Conservation (phyloP, 768 basidiomycete species). For the Hericium alpestre region DNA sequence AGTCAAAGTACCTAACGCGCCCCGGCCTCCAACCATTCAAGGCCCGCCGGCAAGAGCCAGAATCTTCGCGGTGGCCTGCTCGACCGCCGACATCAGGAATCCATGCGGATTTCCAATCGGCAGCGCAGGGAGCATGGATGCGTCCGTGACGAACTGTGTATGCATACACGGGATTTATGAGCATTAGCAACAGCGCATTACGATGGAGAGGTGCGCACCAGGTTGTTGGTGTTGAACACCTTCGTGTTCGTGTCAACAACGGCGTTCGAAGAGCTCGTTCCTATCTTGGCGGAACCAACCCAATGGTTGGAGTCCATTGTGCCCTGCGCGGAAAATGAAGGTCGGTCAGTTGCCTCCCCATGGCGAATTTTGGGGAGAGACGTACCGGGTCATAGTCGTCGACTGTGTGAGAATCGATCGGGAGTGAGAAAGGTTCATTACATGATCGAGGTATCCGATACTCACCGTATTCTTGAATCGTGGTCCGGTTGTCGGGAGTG, state of each 20-base stretch:
- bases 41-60: constrained; percentile 44
- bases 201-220: constrained; percentile 16
- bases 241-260: constrained; percentile 52
- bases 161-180: not conserved
- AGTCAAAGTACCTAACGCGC: no score
- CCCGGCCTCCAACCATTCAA: constrained; percentile 12
- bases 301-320: constrained; percentile 54
- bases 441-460: not conserved
- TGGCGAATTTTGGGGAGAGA: not conserved
- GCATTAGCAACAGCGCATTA: not conserved
- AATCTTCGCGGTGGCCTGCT: constrained; percentile 48
- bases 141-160: constrained; percentile 47
- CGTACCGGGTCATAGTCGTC: constrained; percentile 21
- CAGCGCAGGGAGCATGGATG: constrained; percentile 38
- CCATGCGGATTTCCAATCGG: constrained; percentile 52
- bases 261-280: constrained; percentile 20
- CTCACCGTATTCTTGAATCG: constrained; percentile 40
- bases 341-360: constrained; percentile 9
- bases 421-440: not conserved
- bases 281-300: constrained; percentile 46
- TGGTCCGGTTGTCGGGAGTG: constrained; percentile 50
- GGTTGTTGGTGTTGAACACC: constrained; percentile 35
- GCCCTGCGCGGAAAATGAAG: constrained; percentile 22
- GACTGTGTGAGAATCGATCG: constrained; percentile 10
- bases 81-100: constrained; percentile 44